Evolutionary conservation across 352 stramenopile genomes (phyloP), one percentile per base, ranked within the genome.

Genomic region (Peronospora tabacina): DNA sequence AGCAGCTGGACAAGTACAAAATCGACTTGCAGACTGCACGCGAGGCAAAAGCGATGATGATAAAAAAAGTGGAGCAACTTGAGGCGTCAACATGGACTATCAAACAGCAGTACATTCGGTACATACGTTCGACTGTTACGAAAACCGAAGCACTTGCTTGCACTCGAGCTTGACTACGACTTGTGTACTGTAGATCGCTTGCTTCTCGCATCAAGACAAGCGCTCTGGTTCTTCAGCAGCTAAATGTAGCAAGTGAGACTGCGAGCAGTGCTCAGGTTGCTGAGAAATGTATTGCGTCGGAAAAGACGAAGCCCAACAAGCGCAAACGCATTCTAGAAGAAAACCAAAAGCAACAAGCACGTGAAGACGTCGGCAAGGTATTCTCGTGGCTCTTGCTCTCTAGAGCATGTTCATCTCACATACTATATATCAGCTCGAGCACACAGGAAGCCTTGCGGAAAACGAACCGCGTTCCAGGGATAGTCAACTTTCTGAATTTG

Each of bases 81-180:
- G 63, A 83, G 52, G 35, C 49, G 1, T 65, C 49, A 5, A 68
- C 61, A 29, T 49, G 58, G 12, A 60, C 63, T 19, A 44, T 67
- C 20, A 87, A 90, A 55, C 58, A 75, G 29, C 44, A 70, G 15
- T 89, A 89, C 50, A 73, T 82, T 45, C 52, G 59, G 73, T 87
- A 52, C 22, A 71, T 87, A 52, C 22, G 2, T 4, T 13, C 41
- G 0, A 8, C 9, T 12, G 3, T 22, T 33, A 22, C 32, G 43
- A 39, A 10, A 12, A 43, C 1, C 16, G 13, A n/a, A 33, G 20
- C 10, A 15, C 10, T 19, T 33, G 8, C 7, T 20, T 33, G 22
- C 22, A 26, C 13, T 16, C 13, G 12, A 42, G 24, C 19, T 55
- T 37, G n/a, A 37, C 17, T n/a, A 9, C 30, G n/a, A 16, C 26